Evolutionary conservation across 2,329 filamentous ascomycete species (phyloP).

Genomic region (Cercospora sp.): DNA sequence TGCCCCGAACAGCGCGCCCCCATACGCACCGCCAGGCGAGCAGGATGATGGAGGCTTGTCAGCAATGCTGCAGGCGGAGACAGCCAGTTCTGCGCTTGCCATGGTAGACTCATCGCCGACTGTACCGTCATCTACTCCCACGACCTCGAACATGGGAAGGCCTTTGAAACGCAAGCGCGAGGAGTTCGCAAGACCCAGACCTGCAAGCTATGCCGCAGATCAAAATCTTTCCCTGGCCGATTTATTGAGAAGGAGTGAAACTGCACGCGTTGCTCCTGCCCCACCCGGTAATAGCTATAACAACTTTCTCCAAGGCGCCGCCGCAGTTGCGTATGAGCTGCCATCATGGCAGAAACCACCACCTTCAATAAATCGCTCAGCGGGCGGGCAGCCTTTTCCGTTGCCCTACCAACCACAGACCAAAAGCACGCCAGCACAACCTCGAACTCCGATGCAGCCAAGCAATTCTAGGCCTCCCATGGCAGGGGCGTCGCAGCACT

Average conservation of each 20-base stretch:
- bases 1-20: neutral
- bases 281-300: conserved; percentile 4
- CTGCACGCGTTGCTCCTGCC: conserved; percentile 20
- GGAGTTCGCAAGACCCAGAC: conserved; percentile 7
- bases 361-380: conserved; percentile 14
- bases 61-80: conserved; percentile 22
- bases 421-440: neutral
- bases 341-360: conserved; percentile 34
- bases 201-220: neutral
- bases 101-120: conserved; percentile 12
- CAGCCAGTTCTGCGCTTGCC: conserved; percentile 15
- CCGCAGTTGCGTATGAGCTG: conserved; percentile 30
- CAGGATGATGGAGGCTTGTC: conserved; percentile 23
- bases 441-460: neutral
- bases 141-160: conserved; percentile 18
- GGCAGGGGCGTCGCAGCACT: conserved; percentile 1
- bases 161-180: conserved; percentile 34
- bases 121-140: neutral
- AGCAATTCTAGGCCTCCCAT: conserved; percentile 6
- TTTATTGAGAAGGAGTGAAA: conserved; percentile 32
- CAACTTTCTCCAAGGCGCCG: conserved; percentile 15
- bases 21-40: neutral
- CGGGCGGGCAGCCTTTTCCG: conserved; percentile 21
- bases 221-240: conserved; percentile 31
- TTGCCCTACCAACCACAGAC: conserved; percentile 29